Conservation (phyloP, 306 rosid species). For the Cicer pinnatifidum region DNA sequence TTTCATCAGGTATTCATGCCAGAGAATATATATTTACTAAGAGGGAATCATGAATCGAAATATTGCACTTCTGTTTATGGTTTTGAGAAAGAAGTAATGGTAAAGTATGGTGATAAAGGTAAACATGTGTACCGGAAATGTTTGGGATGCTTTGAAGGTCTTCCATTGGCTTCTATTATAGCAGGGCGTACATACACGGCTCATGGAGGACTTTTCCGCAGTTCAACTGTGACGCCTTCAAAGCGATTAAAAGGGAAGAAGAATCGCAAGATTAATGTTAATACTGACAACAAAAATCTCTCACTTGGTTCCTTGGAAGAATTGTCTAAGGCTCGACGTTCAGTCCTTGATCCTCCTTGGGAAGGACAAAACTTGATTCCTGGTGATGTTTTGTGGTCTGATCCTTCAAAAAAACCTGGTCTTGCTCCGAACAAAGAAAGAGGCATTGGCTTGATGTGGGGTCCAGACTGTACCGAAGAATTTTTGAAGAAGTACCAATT, state of each 20-base stretch:
- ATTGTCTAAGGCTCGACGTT: slow-evolving; percentile 69
- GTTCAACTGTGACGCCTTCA: slow-evolving; percentile 55
- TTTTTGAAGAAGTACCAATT: slow-evolving; percentile 69
- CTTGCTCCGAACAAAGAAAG: slow-evolving; percentile 84
- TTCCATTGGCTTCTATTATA: slow-evolving; percentile 81
- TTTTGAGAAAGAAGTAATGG: slow-evolving; percentile 79
- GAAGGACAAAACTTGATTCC: slow-evolving; percentile 89
- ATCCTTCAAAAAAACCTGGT: slow-evolving; percentile 76
- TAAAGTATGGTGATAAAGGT: slow-evolving; percentile 77
- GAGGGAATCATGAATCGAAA: slow-evolving; percentile 91
- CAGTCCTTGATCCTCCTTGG: slow-evolving; percentile 97
- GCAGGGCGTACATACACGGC: slow-evolving; percentile 81
- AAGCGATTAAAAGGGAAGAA: slow-evolving; percentile 84
- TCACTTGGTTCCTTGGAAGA: slow-evolving; percentile 81
- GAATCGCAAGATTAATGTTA: slow-evolving; percentile 64
- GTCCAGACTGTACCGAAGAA: slow-evolving; percentile 92
- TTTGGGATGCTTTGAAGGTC: slow-evolving; percentile 90
- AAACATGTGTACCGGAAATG: slow-evolving; percentile 88
- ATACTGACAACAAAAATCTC: slow-evolving; percentile 52
- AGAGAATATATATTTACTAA: slow-evolving; percentile 60
- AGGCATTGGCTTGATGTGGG: slow-evolving; percentile 89
- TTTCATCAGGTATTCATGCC: slow-evolving; percentile 68
- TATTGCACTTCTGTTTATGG: slow-evolving; percentile 95
- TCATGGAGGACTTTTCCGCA: slow-evolving; percentile 92
- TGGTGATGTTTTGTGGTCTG: slow-evolving; percentile 95